Evolutionary conservation across 306 rosid genomes (phyloP).

Genomic region (Prunus campanulata): DNA sequence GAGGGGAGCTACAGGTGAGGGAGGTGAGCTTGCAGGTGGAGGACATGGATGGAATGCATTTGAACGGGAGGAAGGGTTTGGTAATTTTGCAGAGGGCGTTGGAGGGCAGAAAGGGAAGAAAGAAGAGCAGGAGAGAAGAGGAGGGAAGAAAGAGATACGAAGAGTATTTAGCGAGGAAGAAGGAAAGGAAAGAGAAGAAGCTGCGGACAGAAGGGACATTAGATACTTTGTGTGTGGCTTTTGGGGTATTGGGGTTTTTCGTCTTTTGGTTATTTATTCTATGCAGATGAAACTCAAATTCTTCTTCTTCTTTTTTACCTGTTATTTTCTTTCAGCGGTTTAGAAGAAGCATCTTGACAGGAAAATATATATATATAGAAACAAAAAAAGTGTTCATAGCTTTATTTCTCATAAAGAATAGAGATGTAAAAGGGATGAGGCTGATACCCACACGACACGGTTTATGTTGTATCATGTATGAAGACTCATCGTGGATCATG

Average conservation of each 20-base stretch:
- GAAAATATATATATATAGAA: neutral
- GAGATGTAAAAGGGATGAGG: too few species aligned
- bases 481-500: too few species aligned
- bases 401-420: neutral
- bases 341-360: too few species aligned
- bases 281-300: constrained; percentile 14
- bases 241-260: constrained; percentile 38
- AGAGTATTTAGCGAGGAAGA: constrained; percentile 40
- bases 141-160: constrained; percentile 32
- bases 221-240: constrained; percentile 53
- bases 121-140: neutral
- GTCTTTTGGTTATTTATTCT: constrained; percentile 24
- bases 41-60: constrained; percentile 64
- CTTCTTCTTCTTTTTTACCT: too few species aligned
- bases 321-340: too few species aligned
- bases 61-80: constrained; percentile 70
- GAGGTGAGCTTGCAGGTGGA: constrained; percentile 64
- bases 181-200: constrained; percentile 46
- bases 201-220: constrained; percentile 54
- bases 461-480: too few species aligned
- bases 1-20: constrained; percentile 50
- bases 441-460: too few species aligned
- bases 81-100: constrained; percentile 47
- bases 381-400: neutral
- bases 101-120: constrained; percentile 47